Percentiles rank a stretch among this genome's conserved stretches.
These are phyloP conservation scores for Apodospora peruviana DNA, from an alignment of 495 filamentous ascomycete genomes.

Conservation along the genomic window DNA sequence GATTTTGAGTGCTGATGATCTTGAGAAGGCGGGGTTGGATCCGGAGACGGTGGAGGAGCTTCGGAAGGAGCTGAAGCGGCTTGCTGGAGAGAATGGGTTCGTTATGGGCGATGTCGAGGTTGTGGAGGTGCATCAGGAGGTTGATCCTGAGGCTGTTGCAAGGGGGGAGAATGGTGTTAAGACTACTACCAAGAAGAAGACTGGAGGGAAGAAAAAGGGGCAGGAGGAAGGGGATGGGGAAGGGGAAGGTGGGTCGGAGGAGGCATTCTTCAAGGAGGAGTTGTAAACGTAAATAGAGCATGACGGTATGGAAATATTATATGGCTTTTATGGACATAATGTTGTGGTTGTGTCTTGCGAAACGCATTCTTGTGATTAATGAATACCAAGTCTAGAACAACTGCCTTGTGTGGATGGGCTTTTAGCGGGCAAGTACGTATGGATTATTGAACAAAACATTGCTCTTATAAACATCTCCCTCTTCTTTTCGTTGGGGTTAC, in stretches of 20 bases:
- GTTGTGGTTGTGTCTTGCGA: no score
- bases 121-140: conserved; percentile 39
- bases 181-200: background rate
- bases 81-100: conserved; percentile 47
- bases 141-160: conserved; percentile 31
- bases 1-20: conserved; percentile 50
- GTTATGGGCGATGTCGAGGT: conserved; percentile 45
- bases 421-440: no score
- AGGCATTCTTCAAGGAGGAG: conserved; percentile 44
- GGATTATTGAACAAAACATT: no score
- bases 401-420: no score
- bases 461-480: no score
- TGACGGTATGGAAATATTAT: no score
- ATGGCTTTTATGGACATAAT: no score
- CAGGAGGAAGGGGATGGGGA: conserved; percentile 4
- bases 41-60: conserved; percentile 60
- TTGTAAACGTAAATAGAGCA: no score
- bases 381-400: no score
- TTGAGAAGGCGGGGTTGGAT: conserved; percentile 66
- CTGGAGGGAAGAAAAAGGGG: background rate
- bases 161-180: conserved; percentile 2
- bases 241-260: conserved; percentile 34
- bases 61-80: conserved; percentile 47
- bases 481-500: no score
- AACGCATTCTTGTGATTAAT: no score